Evolutionary conservation across 2,329 filamentous ascomycete genomes (phyloP).

Genomic region (Chaetomiaceae sp.): DNA sequence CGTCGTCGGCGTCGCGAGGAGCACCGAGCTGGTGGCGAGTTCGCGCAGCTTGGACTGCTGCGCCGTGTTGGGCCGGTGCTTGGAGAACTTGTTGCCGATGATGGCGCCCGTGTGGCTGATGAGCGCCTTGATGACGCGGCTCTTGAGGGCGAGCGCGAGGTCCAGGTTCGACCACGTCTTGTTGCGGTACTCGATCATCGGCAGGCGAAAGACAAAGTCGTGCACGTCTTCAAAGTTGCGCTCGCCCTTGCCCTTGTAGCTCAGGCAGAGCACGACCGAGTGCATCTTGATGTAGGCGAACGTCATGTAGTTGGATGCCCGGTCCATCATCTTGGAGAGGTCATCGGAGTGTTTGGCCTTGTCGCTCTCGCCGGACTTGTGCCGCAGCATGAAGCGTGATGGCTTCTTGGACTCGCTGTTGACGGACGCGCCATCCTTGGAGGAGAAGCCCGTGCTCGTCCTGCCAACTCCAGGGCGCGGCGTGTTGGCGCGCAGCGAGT

Average conservation of each 20-base stretch:
- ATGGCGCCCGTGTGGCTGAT: slow-evolving; percentile 96
- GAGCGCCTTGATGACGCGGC: slow-evolving; percentile 86
- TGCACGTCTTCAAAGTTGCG: slow-evolving; percentile 96
- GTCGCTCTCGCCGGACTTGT: slow-evolving; percentile 40
- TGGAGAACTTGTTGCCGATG: slow-evolving; percentile 93
- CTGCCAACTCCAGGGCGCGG: slow-evolving; percentile 44
- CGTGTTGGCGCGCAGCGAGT: slow-evolving; percentile 46
- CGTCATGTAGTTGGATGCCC: slow-evolving; percentile 96
- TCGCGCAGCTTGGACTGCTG: slow-evolving; percentile 78
- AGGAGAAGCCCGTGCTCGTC: slow-evolving; percentile 41
- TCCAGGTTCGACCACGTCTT: slow-evolving; percentile 99
- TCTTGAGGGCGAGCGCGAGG: slow-evolving; percentile 86
- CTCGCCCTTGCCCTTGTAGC: slow-evolving; percentile 93
- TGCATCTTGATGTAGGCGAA: slow-evolving; percentile 93
- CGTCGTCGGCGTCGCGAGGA: slow-evolving; percentile 49
- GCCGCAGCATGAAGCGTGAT: slow-evolving; percentile 53
- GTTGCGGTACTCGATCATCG: slow-evolving; percentile 91
- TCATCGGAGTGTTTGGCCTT: slow-evolving; percentile 73
- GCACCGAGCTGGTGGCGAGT: slow-evolving; percentile 71
- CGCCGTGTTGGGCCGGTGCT: slow-evolving; percentile 75
- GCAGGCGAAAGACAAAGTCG: slow-evolving; percentile 94
- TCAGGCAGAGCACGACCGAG: slow-evolving; percentile 89
- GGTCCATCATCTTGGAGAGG: slow-evolving; percentile 90
- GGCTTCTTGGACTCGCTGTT: slow-evolving; percentile 42
- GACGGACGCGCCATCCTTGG: slow-evolving; percentile 36